Evolutionary conservation across 2,329 filamentous ascomycete species (phyloP), one percentile per base, ranked within the genome.

Genomic region (Pseudogymnoascus sp.): DNA sequence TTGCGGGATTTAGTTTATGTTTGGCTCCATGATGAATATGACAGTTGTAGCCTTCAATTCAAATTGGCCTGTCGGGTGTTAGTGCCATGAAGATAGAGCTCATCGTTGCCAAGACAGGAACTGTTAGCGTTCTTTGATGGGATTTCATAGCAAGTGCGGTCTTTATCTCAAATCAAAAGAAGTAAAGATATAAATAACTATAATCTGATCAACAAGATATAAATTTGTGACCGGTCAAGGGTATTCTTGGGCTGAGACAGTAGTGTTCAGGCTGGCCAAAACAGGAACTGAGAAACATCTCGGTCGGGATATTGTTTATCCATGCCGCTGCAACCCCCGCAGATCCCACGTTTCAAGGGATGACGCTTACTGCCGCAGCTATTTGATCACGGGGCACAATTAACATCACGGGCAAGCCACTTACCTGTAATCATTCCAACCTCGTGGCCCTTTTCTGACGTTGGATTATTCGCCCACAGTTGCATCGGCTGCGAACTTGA

Each of bases 291-390:
- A 35, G 47, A 35, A 53, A 20, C 47, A 53, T 33, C 47, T 6
- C 15, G 6, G 8, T 18, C 47, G 47, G 47, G 2, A 14, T 53
- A 53, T 35, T 18, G 11, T 33, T 53, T 53, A 33, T 53, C 47
- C 47, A 15, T 35, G 47, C 47, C 47, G 15, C 28, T 33, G 47
- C 47, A 53, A 33, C 47, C 47, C 47, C 47, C 47, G 28, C 47
- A 18, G n/a, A 53, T 53, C 47, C n/a, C 25, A 6, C n/a, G 47
- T 53, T 33, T 53, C 47, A 53, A 53, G 47, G 47, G 47, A 53
- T 53, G 47, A 53, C 47, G 47, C 47, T 53, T 33, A n/a, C n/a
- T 53, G 15, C 11, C 47, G 47, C 9, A 12, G 47, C 15, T 18
- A 53, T 35, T 33, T 53, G 47, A 53, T 53, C 47, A 53, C 47